A percentile compares a stretch with the other conserved stretches of the same genome.
Conservation (phyloP, 1,284 basidiomycete genomes). For the Ustilago curta region DNA sequence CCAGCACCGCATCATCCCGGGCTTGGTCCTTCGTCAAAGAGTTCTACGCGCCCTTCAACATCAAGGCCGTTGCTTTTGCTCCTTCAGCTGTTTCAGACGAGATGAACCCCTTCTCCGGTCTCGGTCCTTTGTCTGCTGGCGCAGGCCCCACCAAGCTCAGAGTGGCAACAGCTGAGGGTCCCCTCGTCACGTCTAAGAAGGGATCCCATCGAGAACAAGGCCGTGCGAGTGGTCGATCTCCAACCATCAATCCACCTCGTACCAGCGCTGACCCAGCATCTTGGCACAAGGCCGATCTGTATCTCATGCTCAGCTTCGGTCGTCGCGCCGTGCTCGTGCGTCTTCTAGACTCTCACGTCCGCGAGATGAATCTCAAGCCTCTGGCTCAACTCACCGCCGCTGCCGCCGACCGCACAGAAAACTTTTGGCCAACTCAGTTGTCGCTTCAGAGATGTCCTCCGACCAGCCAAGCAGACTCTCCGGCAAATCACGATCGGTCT, state of each 20-base stretch:
- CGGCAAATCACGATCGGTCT: conserved; percentile 10
- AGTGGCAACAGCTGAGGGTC: conserved; percentile 35
- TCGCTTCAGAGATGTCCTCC: conserved; percentile 18
- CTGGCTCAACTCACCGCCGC: conserved; percentile 29
- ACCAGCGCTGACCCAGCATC: conserved; percentile 32
- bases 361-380: conserved; percentile 54
- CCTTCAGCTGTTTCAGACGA: conserved; percentile 36
- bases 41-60: conserved; percentile 51
- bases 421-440: conserved; percentile 8
- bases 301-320: conserved; percentile 57
- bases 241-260: conserved; percentile 9
- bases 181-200: conserved; percentile 38
- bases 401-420: conserved; percentile 3
- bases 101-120: conserved; percentile 3
- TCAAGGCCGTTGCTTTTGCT: conserved; percentile 50
- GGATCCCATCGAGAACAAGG: conserved; percentile 17
- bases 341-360: conserved; percentile 52
- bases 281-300: conserved; percentile 55
- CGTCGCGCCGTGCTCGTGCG: conserved; percentile 53
- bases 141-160: conserved; percentile 29
- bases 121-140: conserved; percentile 9
- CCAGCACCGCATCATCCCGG: conserved; percentile 25
- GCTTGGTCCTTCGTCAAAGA: conserved; percentile 58
- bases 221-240: conserved; percentile 2
- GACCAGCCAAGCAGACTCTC: not conserved